A percentile compares a stretch with the other conserved stretches of the same genome.
phyloP scores from a whole-genome alignment of 129 eudicot genomes.

The Centella asiatica region DNA sequence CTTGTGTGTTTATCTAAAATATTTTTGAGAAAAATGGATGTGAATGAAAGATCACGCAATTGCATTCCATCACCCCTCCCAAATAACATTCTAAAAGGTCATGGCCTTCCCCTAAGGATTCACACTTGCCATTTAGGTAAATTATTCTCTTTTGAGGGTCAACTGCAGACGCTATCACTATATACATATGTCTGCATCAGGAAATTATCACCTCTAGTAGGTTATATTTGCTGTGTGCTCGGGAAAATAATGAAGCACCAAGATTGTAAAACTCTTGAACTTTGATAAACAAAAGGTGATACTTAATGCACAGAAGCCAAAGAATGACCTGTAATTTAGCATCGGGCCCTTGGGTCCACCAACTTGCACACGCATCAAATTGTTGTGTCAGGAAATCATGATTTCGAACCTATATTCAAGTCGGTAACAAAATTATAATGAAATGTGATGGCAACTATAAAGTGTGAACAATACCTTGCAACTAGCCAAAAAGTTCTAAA shows the following conservation, averaged over 20 bases:
- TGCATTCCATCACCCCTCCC: no score
- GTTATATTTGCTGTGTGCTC: background rate
- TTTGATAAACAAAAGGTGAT: background rate
- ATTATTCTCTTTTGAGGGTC: no score
- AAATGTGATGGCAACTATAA: slow-evolving; percentile 3
- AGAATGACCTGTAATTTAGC: slow-evolving; percentile 79
- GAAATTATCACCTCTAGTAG: no score
- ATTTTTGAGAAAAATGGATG: no score
- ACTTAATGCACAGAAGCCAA: slow-evolving; percentile 16
- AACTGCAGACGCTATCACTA: no score
- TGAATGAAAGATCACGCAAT: no score
- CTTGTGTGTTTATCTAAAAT: no score
- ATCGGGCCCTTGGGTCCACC: slow-evolving; percentile 99
- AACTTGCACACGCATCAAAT: slow-evolving; percentile 98
- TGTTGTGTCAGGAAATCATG: slow-evolving; percentile 46
- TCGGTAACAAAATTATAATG: slow-evolving; percentile 9
- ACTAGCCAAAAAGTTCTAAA: background rate
- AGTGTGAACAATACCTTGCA: background rate
- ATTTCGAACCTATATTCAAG: slow-evolving; percentile 32
- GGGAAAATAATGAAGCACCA: background rate
- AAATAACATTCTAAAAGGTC: no score
- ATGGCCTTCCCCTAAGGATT: no score
- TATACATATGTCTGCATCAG: no score
- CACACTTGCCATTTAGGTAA: no score
- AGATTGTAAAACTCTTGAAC: background rate